Percentiles rank a stretch among this genome's conserved stretches.
These are phyloP conservation scores for Stephania cephalantha DNA, from an alignment of 164 flowering plant species.

Conservation along the genomic window DNA sequence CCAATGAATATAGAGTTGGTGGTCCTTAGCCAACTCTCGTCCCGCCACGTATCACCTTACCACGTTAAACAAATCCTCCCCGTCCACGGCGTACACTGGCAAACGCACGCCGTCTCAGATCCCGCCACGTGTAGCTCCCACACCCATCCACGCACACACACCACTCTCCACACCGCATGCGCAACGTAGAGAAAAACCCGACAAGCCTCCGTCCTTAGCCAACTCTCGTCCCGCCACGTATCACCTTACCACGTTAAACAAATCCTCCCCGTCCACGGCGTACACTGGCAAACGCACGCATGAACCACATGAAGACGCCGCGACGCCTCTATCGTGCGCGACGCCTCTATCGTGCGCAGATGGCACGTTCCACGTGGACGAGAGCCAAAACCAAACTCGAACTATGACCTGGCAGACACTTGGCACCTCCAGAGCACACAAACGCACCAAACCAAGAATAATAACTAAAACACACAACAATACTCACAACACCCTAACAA, in stretches of 20 bases:
- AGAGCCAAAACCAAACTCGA: slow-evolving; percentile 14
- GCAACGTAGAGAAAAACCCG: neutral
- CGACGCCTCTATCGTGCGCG: too few relatives aligned
- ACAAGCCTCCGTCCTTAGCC: neutral
- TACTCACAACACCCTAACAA: too few relatives aligned
- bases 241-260: neutral
- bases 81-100: slow-evolving; percentile 13
- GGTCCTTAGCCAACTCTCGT: neutral
- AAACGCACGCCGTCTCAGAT: neutral
- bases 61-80: neutral
- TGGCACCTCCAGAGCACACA: slow-evolving; percentile 25
- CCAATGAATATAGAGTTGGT: neutral
- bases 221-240: neutral
- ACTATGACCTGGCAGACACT: slow-evolving; percentile 50
- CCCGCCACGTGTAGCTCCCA: slow-evolving; percentile 10
- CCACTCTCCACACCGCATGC: neutral
- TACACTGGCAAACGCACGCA: neutral
- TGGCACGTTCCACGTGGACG: slow-evolving; percentile 24
- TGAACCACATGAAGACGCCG: too few relatives aligned
- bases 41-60: neutral
- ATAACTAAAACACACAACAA: too few relatives aligned
- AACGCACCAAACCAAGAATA: too few relatives aligned
- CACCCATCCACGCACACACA: slow-evolving; percentile 12
- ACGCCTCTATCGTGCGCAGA: neutral
- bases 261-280: slow-evolving; percentile 5